Evolutionary conservation across 2,329 filamentous ascomycete genomes (phyloP).

Genomic region (Colletotrichum liaoningense): DNA sequence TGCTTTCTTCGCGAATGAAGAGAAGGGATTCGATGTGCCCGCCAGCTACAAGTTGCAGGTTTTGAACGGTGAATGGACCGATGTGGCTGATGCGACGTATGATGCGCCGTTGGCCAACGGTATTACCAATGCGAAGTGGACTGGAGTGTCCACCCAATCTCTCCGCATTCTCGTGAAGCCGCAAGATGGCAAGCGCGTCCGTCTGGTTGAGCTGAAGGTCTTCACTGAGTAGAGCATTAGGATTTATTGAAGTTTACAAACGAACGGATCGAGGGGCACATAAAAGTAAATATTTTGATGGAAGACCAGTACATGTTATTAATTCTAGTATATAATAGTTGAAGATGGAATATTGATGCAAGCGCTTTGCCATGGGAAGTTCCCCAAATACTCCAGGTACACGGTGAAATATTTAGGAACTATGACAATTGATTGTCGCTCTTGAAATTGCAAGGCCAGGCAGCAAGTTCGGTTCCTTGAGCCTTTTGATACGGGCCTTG

Average conservation of each 20-base stretch:
- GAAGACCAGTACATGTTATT: too few species aligned
- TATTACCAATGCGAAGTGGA: constrained; percentile 22
- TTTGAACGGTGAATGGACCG: constrained; percentile 11
- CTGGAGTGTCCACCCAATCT: neutral
- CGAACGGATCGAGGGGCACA: too few species aligned
- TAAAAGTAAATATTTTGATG: neutral
- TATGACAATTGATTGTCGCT: too few species aligned
- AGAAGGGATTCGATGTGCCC: constrained; percentile 13
- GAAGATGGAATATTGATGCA: too few species aligned
- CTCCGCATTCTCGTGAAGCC: constrained; percentile 14
- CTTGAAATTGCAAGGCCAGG: too few species aligned
- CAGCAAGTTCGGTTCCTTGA: too few species aligned
- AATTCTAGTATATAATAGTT: too few species aligned
- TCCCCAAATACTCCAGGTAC: too few species aligned
- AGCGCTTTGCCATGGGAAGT: too few species aligned
- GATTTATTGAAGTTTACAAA: too few species aligned
- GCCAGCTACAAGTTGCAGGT: constrained; percentile 12
- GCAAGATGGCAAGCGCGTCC: constrained; percentile 9
- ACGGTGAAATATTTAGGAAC: too few species aligned
- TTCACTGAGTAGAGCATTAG: constrained; percentile 2
- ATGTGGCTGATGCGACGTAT: constrained; percentile 1
- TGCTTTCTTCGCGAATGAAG: constrained; percentile 20
- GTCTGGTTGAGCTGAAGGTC: constrained; percentile 15
- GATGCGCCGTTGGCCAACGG: constrained; percentile 11
- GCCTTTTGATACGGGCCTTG: too few species aligned